Conservation (phyloP, 441 rosid genomes). For the Melastoma candidum region DNA sequence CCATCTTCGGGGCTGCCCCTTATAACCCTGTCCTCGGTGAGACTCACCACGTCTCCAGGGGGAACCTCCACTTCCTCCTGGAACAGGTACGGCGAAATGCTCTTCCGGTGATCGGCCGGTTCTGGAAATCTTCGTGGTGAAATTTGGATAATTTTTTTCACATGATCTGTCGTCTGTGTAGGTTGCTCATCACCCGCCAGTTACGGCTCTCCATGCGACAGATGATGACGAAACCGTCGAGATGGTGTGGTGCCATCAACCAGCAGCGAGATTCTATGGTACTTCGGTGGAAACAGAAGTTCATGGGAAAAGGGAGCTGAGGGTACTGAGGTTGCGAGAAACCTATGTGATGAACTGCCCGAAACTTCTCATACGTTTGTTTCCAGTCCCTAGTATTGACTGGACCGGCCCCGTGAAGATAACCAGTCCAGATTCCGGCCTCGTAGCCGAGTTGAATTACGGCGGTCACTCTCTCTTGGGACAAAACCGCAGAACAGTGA, state of each 20-base stretch:
- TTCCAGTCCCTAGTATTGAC: constrained; percentile 46
- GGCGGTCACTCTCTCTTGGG: constrained; percentile 33
- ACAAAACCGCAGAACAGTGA: constrained; percentile 33
- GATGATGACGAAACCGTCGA: constrained; percentile 50
- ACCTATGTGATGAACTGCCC: constrained; percentile 78
- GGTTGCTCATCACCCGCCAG: constrained; percentile 93
- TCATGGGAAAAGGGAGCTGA: constrained; percentile 47
- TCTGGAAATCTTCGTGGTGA: background rate
- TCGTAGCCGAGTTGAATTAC: constrained; percentile 46
- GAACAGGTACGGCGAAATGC: constrained; percentile 44
- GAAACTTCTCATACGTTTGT: constrained; percentile 36
- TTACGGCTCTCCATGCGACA: constrained; percentile 77
- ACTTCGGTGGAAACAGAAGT: constrained; percentile 55
- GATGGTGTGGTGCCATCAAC: constrained; percentile 55
- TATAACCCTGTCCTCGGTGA: constrained; percentile 80
- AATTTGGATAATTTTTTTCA: too few relatives aligned
- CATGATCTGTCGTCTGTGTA: constrained; percentile 8
- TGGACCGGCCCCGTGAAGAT: constrained; percentile 58
- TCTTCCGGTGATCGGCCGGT: background rate
- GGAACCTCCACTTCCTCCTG: constrained; percentile 46
- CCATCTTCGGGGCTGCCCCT: constrained; percentile 63
- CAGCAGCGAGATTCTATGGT: constrained; percentile 61
- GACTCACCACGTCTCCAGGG: constrained; percentile 76
- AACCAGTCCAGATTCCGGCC: constrained; percentile 46
- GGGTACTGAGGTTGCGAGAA: constrained; percentile 43